A percentile compares a stretch with the other conserved stretches of the same genome.
phyloP scores from a whole-genome alignment of 345 rosid species.

The Anastatica hierochuntica region DNA sequence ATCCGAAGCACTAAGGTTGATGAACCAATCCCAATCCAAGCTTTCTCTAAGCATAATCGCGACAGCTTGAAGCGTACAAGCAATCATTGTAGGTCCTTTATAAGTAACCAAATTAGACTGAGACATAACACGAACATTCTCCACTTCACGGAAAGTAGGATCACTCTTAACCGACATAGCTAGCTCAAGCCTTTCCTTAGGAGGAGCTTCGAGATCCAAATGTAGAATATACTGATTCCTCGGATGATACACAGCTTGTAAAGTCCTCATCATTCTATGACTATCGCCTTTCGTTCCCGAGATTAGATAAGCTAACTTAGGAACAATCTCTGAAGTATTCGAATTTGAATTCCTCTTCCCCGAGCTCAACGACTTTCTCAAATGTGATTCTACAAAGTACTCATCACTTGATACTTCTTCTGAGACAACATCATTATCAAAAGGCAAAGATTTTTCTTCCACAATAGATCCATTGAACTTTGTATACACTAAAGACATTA shows the following conservation, averaged over 20 bases:
- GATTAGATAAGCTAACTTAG: slow-evolving; percentile 62
- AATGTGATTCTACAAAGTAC: slow-evolving; percentile 63
- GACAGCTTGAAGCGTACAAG: slow-evolving; percentile 82
- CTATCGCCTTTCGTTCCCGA: slow-evolving; percentile 82
- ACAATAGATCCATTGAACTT: slow-evolving; percentile 30
- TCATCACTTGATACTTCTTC: slow-evolving; percentile 46
- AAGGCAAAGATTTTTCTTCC: slow-evolving; percentile 35
- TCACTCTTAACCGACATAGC: slow-evolving; percentile 45
- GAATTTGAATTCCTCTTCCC: slow-evolving; percentile 9
- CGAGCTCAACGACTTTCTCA: slow-evolving; percentile 32
- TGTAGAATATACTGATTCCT: slow-evolving; percentile 74
- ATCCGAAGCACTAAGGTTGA: slow-evolving; percentile 89
- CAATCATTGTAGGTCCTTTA: slow-evolving; percentile 89
- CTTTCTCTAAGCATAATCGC: slow-evolving; percentile 64
- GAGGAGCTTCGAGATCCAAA: slow-evolving; percentile 71
- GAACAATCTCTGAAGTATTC: slow-evolving; percentile 28
- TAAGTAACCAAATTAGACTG: slow-evolving; percentile 82
- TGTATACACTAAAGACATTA: slow-evolving; percentile 37
- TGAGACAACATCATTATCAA: slow-evolving; percentile 35
- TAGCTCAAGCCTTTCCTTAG: slow-evolving; percentile 64
- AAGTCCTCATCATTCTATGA: slow-evolving; percentile 53
- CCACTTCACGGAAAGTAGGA: slow-evolving; percentile 41
- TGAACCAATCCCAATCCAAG: slow-evolving; percentile 92
- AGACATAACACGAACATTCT: slow-evolving; percentile 59
- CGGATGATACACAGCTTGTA: slow-evolving; percentile 81